Conservation (phyloP, 2,329 filamentous ascomycete genomes). For the Fusarium denticulatum region DNA sequence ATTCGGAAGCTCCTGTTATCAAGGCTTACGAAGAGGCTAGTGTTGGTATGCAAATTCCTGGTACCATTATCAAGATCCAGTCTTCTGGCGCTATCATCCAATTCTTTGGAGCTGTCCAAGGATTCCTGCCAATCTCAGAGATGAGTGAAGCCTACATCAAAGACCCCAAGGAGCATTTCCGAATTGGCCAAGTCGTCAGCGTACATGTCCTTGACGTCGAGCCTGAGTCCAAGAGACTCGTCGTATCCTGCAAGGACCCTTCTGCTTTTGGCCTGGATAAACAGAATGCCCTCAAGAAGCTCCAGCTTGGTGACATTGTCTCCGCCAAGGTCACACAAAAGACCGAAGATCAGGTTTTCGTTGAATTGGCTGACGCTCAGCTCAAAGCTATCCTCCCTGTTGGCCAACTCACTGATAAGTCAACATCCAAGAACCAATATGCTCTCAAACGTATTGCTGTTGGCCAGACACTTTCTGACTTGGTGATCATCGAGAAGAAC, state of each 20-base stretch:
- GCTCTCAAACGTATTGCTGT: conserved; percentile 84
- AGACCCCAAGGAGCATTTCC: conserved; percentile 90
- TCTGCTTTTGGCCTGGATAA: conserved; percentile 78
- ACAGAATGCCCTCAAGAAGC: conserved; percentile 77
- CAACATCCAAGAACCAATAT: conserved; percentile 78
- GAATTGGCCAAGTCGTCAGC: conserved; percentile 87
- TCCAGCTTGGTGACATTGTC: conserved; percentile 79
- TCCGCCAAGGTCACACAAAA: conserved; percentile 85
- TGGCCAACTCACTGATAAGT: conserved; percentile 87
- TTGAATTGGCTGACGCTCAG: conserved; percentile 78
- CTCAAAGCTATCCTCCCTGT: conserved; percentile 82
- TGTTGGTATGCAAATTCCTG: conserved; percentile 81
- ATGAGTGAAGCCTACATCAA: conserved; percentile 98
- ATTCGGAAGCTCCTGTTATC: conserved; percentile 85
- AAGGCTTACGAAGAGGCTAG: conserved; percentile 78
- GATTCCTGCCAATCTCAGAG: conserved; percentile 90
- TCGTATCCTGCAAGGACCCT: conserved; percentile 93
- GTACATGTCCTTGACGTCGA: conserved; percentile 88
- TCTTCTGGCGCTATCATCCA: conserved; percentile 86
- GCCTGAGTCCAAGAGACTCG: conserved; percentile 73
- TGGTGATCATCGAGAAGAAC: conserved; percentile 89
- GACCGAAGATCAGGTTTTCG: conserved; percentile 76
- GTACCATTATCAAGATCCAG: conserved; percentile 86
- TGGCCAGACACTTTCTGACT: conserved; percentile 81
- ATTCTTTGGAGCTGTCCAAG: conserved; percentile 86